phyloP scores from a whole-genome alignment of 139 green algal genomes.

The Auxenochlorella pyrenoidosa region DNA sequence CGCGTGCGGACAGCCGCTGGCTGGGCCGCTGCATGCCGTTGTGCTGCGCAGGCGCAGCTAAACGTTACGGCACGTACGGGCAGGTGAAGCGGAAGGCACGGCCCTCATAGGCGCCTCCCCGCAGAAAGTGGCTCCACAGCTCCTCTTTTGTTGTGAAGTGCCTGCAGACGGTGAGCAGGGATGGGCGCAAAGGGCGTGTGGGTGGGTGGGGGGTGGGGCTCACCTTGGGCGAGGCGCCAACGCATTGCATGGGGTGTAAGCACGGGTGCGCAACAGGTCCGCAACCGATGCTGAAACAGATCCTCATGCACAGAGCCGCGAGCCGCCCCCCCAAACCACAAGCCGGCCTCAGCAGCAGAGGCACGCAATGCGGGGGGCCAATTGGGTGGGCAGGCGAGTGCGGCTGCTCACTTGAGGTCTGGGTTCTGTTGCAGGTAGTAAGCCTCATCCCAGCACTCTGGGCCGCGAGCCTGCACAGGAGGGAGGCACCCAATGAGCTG shows the following conservation, averaged over 20 bases:
- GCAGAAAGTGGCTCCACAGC: slow-evolving; percentile 38
- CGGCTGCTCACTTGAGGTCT: slow-evolving; percentile 60
- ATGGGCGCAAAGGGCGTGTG: background rate
- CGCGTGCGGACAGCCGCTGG: background rate
- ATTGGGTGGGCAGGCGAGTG: too few relatives aligned
- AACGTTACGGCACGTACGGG: background rate
- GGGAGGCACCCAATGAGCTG: background rate
- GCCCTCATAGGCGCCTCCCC: slow-evolving; percentile 36
- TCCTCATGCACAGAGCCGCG: too few relatives aligned
- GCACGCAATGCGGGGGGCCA: too few relatives aligned
- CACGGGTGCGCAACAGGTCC: too few relatives aligned
- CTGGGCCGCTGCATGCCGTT: background rate
- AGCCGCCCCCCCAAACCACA: too few relatives aligned
- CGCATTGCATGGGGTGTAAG: too few relatives aligned
- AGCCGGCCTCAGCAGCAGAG: too few relatives aligned
- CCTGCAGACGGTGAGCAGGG: background rate
- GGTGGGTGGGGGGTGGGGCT: background rate
- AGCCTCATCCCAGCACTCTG: slow-evolving; percentile 68
- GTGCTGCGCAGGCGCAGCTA: background rate
- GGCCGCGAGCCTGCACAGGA: slow-evolving; percentile 44
- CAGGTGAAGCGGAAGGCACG: slow-evolving; percentile 37
- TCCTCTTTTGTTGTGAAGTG: slow-evolving; percentile 37
- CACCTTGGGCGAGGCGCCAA: too few relatives aligned
- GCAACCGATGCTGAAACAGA: too few relatives aligned
- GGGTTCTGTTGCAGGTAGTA: slow-evolving; percentile 65